These are phyloP conservation scores for Plantago lanceolata DNA, from an alignment of 305 asterid genomes.

Conservation along the genomic window DNA sequence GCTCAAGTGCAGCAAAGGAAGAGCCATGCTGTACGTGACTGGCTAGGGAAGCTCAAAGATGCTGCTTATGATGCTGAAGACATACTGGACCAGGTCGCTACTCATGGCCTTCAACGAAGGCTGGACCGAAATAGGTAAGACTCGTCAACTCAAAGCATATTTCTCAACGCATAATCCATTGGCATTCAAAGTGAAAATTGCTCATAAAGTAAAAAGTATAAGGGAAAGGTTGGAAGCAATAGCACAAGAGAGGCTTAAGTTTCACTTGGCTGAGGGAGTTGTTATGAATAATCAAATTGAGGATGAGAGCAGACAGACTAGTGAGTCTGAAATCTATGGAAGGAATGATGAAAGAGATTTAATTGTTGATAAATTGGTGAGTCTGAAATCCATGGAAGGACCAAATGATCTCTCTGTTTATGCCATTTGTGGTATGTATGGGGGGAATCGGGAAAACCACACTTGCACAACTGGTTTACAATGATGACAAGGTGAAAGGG, in stretches of 20 bases:
- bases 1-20: constrained; percentile 25
- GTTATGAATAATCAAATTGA: constrained; percentile 13
- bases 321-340: constrained; percentile 30
- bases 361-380: constrained; percentile 18
- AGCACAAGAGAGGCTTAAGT: constrained; percentile 8
- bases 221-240: too few species aligned
- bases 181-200: too few species aligned
- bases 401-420: background rate
- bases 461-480: too few species aligned
- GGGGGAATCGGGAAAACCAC: too few species aligned
- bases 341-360: constrained; percentile 29
- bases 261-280: constrained; percentile 5
- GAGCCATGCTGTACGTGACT: constrained; percentile 10
- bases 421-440: too few species aligned
- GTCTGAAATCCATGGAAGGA: background rate
- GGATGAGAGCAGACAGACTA: constrained; percentile 18
- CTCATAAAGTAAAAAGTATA: too few species aligned
- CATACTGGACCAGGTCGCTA: constrained; percentile 30
- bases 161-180: too few species aligned
- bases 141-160: too few species aligned
- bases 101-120: too few species aligned
- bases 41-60: constrained; percentile 31
- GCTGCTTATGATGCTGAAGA: constrained; percentile 34
- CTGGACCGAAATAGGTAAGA: too few species aligned
- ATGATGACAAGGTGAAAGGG: too few species aligned